phyloP scores from a whole-genome alignment of 495 filamentous ascomycete species.

The Tuber calosporum region DNA sequence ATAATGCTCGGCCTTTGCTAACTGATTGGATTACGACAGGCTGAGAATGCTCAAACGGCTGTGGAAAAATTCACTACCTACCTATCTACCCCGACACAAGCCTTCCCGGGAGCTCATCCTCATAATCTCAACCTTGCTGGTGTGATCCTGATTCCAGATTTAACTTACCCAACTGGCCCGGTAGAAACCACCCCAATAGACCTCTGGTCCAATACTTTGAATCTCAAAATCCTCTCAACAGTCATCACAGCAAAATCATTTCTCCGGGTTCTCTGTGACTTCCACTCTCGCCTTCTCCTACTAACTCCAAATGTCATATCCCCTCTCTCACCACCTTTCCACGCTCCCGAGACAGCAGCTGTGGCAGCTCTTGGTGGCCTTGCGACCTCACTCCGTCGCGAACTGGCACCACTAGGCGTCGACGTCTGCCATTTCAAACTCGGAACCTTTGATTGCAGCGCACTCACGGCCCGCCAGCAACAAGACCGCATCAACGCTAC shows the following conservation, averaged over 20 bases:
- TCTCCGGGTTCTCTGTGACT: slow-evolving; percentile 65
- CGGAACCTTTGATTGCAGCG: slow-evolving; percentile 69
- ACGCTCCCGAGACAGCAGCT: slow-evolving; percentile 71
- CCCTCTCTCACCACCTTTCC: slow-evolving; percentile 73
- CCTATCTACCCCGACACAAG: slow-evolving; percentile 62
- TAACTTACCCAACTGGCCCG: slow-evolving; percentile 64
- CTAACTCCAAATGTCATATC: slow-evolving; percentile 79
- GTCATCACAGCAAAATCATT: slow-evolving; percentile 81
- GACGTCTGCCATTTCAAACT: slow-evolving; percentile 76
- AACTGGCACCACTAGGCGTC: slow-evolving; percentile 64
- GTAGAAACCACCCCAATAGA: slow-evolving; percentile 75
- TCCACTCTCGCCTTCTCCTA: slow-evolving; percentile 60
- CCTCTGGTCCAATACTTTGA: slow-evolving; percentile 78
- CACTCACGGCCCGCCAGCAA: slow-evolving; percentile 17
- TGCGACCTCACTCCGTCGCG: slow-evolving; percentile 63
- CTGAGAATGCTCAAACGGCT: slow-evolving; percentile 50
- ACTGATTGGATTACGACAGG: slow-evolving; percentile 35
- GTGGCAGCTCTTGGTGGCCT: slow-evolving; percentile 75
- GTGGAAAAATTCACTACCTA: slow-evolving; percentile 60
- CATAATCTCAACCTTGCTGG: slow-evolving; percentile 69
- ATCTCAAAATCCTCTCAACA: slow-evolving; percentile 85
- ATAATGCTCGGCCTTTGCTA: neutral
- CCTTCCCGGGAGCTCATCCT: slow-evolving; percentile 62
- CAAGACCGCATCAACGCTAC: slow-evolving; percentile 30
- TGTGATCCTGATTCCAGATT: slow-evolving; percentile 67